Percentiles rank a stretch among this genome's conserved stretches.
phyloP scores from a whole-genome alignment of 2,329 filamentous ascomycete species.

The Sporothrix luriei region DNA sequence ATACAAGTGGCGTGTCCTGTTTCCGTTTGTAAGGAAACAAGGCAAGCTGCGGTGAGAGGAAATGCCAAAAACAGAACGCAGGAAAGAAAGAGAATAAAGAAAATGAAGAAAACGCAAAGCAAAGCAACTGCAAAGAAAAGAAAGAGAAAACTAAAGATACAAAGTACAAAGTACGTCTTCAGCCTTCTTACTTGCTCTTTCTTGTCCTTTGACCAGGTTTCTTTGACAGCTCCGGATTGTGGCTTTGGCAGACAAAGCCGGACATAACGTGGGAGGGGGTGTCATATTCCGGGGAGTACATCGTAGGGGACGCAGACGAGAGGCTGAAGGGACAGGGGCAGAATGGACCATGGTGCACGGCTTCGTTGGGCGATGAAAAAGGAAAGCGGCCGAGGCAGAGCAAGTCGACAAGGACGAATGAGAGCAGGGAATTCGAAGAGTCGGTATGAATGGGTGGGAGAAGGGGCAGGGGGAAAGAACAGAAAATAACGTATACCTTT shows the following conservation, averaged over 20 bases:
- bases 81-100: background rate
- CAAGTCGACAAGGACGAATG: background rate
- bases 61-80: background rate
- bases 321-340: too few relatives aligned
- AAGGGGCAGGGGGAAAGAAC: background rate
- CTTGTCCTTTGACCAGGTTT: constrained; percentile 1
- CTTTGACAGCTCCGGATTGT: constrained; percentile 9
- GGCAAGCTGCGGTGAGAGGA: background rate
- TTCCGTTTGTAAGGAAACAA: background rate
- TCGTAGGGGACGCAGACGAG: too few relatives aligned
- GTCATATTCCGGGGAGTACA: too few relatives aligned
- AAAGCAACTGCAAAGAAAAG: background rate
- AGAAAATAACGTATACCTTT: background rate
- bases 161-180: background rate
- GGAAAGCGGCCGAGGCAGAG: background rate
- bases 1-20: background rate
- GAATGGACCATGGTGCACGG: too few relatives aligned
- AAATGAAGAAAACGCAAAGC: background rate
- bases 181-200: background rate
- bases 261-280: background rate
- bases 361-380: background rate
- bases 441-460: background rate
- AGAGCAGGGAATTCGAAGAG: background rate
- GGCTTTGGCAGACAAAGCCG: background rate
- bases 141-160: background rate